These are phyloP conservation scores for Calonectria henricotiae DNA, from an alignment of 2,329 filamentous ascomycete genomes.

Conservation along the genomic window DNA sequence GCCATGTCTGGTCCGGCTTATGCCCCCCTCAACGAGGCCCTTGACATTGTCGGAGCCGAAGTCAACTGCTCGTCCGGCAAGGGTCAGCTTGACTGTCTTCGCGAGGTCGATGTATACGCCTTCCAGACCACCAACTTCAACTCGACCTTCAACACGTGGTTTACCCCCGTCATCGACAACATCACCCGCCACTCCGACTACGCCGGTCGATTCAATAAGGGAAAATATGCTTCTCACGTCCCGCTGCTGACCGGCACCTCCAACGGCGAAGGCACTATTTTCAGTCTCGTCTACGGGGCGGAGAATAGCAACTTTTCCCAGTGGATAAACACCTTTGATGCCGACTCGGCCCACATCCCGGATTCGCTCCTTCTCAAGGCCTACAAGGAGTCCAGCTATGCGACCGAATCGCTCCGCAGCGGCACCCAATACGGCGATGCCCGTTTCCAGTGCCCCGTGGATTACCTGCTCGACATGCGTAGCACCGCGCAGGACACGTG, in stretches of 20 bases:
- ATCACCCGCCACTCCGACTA: slow-evolving; percentile 14
- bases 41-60: slow-evolving; percentile 3
- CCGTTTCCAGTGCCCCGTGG: slow-evolving; percentile 63
- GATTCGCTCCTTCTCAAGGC: neutral
- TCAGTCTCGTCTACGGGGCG: slow-evolving; percentile 56
- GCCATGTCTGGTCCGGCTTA: slow-evolving; percentile 52
- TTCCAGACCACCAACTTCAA: slow-evolving; percentile 20
- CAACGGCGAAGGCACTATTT: slow-evolving; percentile 58
- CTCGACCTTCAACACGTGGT: slow-evolving; percentile 6
- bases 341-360: slow-evolving; percentile 13
- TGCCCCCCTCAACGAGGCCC: slow-evolving; percentile 6
- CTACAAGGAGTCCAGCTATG: slow-evolving; percentile 51
- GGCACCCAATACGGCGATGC: slow-evolving; percentile 64
- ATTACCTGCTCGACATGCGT: slow-evolving; percentile 61
- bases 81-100: slow-evolving; percentile 11
- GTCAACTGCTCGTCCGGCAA: neutral
- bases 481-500: slow-evolving; percentile 45
- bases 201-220: neutral
- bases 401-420: slow-evolving; percentile 59
- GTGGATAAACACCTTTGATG: slow-evolving; percentile 44
- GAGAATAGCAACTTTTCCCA: slow-evolving; percentile 52
- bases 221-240: slow-evolving; percentile 48
- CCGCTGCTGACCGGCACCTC: slow-evolving; percentile 59
- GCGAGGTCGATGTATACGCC: neutral
- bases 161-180: slow-evolving; percentile 8